Evolutionary conservation across 2,329 filamentous ascomycete species (phyloP).

Genomic region (Curvularia sp.): DNA sequence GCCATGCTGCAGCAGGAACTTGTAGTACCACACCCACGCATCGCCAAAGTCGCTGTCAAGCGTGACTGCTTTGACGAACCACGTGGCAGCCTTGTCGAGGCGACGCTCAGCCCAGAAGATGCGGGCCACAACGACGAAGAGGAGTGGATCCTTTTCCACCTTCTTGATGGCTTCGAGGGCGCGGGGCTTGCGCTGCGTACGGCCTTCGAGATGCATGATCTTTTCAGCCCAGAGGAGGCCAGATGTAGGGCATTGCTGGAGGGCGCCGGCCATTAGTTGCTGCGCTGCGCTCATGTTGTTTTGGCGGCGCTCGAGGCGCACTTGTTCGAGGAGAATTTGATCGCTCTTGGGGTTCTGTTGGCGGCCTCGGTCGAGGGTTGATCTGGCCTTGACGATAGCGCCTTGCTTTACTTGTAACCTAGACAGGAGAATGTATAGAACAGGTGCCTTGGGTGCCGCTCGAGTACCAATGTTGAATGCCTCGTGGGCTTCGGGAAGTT

Average conservation of each 20-base stretch:
- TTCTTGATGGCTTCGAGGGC: slow-evolving; percentile 96
- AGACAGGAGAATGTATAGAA: slow-evolving; percentile 88
- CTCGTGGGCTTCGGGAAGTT: slow-evolving; percentile 83
- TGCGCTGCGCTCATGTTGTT: slow-evolving; percentile 85
- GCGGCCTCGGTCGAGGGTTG: slow-evolving; percentile 88
- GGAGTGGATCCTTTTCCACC: slow-evolving; percentile 85
- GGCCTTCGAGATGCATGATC: slow-evolving; percentile 91
- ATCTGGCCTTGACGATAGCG: slow-evolving; percentile 87
- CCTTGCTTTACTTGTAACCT: slow-evolving; percentile 86
- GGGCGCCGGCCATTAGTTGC: slow-evolving; percentile 88
- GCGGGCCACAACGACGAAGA: slow-evolving; percentile 90
- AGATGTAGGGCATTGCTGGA: slow-evolving; percentile 88
- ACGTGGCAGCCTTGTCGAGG: slow-evolving; percentile 91
- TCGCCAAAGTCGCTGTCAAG: slow-evolving; percentile 88
- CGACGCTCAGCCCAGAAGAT: slow-evolving; percentile 96
- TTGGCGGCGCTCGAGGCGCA: slow-evolving; percentile 87
- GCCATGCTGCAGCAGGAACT: slow-evolving; percentile 89
- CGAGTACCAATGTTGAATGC: slow-evolving; percentile 89
- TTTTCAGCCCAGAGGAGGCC: slow-evolving; percentile 92
- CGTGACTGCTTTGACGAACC: slow-evolving; percentile 96
- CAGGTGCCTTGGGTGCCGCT: slow-evolving; percentile 80
- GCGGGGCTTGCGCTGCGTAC: slow-evolving; percentile 90
- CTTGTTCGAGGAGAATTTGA: slow-evolving; percentile 90
- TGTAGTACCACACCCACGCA: slow-evolving; percentile 98
- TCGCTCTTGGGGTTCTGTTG: slow-evolving; percentile 85